Conservation (phyloP, 2,329 filamentous ascomycete species). For the Trichoderma guizhouense region DNA sequence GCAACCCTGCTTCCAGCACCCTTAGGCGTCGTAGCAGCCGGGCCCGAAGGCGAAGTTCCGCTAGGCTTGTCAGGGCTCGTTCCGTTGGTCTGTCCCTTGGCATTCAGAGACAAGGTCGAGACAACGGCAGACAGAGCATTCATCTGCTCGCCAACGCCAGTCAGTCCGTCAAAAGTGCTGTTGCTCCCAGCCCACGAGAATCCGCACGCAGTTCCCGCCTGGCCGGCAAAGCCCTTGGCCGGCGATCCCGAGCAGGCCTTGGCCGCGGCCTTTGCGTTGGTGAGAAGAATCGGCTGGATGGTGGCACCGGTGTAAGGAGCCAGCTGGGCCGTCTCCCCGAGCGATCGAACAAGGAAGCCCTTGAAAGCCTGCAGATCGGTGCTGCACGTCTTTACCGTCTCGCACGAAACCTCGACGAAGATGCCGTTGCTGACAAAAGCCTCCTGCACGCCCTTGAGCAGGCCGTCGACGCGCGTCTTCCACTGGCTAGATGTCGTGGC, state of each 20-base stretch:
- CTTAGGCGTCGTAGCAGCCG: background rate
- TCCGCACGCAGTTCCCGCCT: conserved; percentile 47
- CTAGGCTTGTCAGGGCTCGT: background rate
- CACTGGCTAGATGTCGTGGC: conserved; percentile 44
- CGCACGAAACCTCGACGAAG: conserved; percentile 65
- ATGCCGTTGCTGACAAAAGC: conserved; percentile 44
- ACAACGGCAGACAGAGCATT: conserved; percentile 55
- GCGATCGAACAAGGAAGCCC: conserved; percentile 54
- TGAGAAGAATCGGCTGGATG: conserved; percentile 49
- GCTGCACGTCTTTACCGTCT: conserved; percentile 53
- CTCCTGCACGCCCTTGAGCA: conserved; percentile 33
- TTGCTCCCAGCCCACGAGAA: conserved; percentile 50
- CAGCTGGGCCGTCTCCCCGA: conserved; percentile 49
- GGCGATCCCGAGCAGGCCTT: conserved; percentile 49
- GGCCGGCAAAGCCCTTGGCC: conserved; percentile 40
- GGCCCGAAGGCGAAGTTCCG: background rate
- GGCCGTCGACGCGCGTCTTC: conserved; percentile 45
- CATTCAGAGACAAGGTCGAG: conserved; percentile 18
- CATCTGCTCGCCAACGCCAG: conserved; percentile 57
- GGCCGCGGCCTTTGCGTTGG: conserved; percentile 51
- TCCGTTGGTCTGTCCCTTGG: background rate
- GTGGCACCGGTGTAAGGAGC: conserved; percentile 49
- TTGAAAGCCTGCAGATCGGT: conserved; percentile 62
- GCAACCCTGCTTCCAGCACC: background rate
- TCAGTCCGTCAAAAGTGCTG: conserved; percentile 48